phyloP scores from a whole-genome alignment of 257 asterid species.

The Solanum pimpinellifolium region DNA sequence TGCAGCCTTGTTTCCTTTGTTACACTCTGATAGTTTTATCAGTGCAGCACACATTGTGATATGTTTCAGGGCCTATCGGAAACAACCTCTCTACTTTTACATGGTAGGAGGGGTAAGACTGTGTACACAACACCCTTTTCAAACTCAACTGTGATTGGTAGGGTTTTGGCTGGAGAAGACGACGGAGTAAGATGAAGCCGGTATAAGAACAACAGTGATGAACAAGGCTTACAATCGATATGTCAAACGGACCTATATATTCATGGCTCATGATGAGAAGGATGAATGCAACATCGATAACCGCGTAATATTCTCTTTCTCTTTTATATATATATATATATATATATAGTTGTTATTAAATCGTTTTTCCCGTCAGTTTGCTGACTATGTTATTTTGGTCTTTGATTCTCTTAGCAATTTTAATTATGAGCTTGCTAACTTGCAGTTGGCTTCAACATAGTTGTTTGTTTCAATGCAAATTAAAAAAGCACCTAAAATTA shows the following conservation, averaged over 20 bases:
- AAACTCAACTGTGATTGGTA: background rate
- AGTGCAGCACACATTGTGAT: background rate
- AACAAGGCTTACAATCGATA: no score
- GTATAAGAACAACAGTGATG: conserved; percentile 59
- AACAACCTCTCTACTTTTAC: no score
- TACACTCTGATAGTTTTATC: no score
- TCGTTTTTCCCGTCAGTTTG: background rate
- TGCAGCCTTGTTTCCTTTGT: no score
- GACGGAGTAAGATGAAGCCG: conserved; percentile 42
- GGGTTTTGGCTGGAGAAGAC: background rate
- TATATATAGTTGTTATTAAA: background rate
- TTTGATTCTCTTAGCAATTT: background rate
- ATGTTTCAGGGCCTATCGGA: no score
- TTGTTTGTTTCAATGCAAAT: background rate
- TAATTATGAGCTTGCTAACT: background rate
- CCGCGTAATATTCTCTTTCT: background rate
- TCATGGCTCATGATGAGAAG: conserved; percentile 85
- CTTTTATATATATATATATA: no score
- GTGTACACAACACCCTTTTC: no score
- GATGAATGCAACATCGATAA: background rate
- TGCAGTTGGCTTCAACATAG: background rate
- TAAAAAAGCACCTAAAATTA: background rate
- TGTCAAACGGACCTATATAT: conserved; percentile 63
- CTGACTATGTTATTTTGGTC: background rate
- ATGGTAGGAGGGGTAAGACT: no score